Evolutionary conservation across 116 monocot species (phyloP).

Genomic region (Zostera marina): DNA sequence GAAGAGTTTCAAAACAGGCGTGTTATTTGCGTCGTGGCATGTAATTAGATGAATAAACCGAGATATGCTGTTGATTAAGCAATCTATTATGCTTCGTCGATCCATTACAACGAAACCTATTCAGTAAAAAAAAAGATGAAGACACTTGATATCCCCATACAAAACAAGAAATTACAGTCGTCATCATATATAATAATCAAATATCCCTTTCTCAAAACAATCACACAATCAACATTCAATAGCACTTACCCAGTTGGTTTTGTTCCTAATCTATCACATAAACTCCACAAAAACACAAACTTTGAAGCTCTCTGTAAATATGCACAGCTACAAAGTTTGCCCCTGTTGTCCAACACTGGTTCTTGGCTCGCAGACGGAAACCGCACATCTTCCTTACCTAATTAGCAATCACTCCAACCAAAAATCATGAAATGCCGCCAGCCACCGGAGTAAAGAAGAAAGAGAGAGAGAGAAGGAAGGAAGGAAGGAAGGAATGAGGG

Average conservation of each 20-base stretch:
- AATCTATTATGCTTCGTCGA: slow-evolving; percentile 15
- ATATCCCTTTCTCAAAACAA: background rate
- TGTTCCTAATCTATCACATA: background rate
- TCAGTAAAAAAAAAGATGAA: background rate
- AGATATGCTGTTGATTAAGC: slow-evolving; percentile 58
- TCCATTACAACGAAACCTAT: slow-evolving; percentile 23
- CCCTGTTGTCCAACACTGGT: background rate
- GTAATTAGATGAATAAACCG: slow-evolving; percentile 48
- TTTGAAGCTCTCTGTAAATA: background rate
- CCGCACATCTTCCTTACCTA: background rate
- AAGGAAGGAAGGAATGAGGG: no score
- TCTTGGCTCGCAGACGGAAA: background rate
- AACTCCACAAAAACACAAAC: background rate
- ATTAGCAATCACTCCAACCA: no score
- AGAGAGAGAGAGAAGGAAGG: no score
- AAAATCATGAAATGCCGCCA: background rate
- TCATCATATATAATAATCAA: background rate
- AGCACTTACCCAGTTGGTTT: background rate
- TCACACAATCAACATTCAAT: background rate
- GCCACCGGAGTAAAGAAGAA: no score
- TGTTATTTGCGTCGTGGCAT: slow-evolving; percentile 24
- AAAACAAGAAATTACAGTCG: no score
- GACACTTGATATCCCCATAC: background rate
- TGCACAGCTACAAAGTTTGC: background rate
- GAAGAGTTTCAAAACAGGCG: slow-evolving; percentile 29